Evolutionary conservation across 108 stramenopile genomes (phyloP).

Genomic region (Nannochloropsis salina): DNA sequence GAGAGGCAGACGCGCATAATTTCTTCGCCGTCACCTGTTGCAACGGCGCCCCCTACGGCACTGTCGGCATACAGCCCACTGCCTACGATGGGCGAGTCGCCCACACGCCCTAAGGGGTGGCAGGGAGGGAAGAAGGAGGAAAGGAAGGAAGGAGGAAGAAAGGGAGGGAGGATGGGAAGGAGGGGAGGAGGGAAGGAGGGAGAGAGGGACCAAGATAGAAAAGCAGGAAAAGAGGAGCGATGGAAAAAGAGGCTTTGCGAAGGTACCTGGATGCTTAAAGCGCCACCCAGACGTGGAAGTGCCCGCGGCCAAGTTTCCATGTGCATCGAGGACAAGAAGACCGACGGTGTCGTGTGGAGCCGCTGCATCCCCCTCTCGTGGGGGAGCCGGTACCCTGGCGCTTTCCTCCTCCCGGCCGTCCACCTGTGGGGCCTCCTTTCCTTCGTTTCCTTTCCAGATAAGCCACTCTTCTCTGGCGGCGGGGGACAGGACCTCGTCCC

Average conservation of each 20-base stretch:
- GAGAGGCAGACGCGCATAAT: slow-evolving; percentile 46
- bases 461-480: slow-evolving; percentile 25
- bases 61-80: slow-evolving; percentile 49
- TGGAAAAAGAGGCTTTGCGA: not conserved
- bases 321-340: slow-evolving; percentile 43
- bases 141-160: not conserved
- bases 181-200: not conserved
- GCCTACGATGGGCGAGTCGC: slow-evolving; percentile 47
- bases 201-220: not conserved
- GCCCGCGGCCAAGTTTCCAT: slow-evolving; percentile 44
- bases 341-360: slow-evolving; percentile 51
- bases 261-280: slow-evolving; percentile 42
- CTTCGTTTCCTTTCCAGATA: slow-evolving; percentile 27
- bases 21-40: slow-evolving; percentile 52
- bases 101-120: slow-evolving; percentile 39
- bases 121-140: not conserved
- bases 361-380: not conserved
- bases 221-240: not conserved
- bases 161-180: not conserved
- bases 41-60: slow-evolving; percentile 46
- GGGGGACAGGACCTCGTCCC: slow-evolving; percentile 30
- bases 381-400: not conserved
- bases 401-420: too few species aligned
- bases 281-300: slow-evolving; percentile 50
- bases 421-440: not conserved